Base-by-base conservation (phyloP, 306 rosid genomes). In the Corylus avellana region DNA sequence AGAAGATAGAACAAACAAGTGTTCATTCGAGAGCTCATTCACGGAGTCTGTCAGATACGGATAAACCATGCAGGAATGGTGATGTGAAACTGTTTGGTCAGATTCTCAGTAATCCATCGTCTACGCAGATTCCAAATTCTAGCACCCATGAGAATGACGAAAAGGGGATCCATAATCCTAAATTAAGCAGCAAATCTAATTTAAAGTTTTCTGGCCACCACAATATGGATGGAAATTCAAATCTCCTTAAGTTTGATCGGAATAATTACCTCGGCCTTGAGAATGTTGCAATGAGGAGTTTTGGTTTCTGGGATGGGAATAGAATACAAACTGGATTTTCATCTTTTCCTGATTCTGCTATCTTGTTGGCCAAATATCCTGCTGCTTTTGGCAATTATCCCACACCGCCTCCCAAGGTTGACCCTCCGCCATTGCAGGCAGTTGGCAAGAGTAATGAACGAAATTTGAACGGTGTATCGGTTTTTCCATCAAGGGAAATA, bases 81-180 rank as follows among this genome's bases (percentile, higher is more conserved):
- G 91, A 92, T 81, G 96, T 96, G 86, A 96, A 96, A 76, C 88
- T 96, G 80, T 93, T 93, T 59, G 99, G 99, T 27, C 87, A 91
- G 87, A 93, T 96, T 84, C 89, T 93, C 2, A 89, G 90, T 68
- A 85, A 84, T 83, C 82, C 97, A 27, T 87, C 92, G 62, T 81
- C 92, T 18, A 8, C 35, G 46, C 90, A 86, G 79, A 87, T 82
- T 50, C 77, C 87, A 14, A 85, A 69, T 81, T 75, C 87, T 76
- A 82, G 75, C 74, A 50, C 84, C 47, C 79, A 74, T 70, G 92
- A 82, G 69, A 83, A 75, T 77, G 91, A 86, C 77, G 93, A 85
- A 79, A 87, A 80, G 44, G 87, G 87, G 54, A 70, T 59, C 42
- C 81, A 76, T 78, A 68, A 50, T 67, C 85, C 86, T 7, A 91